A percentile compares a stretch with the other conserved stretches of the same genome.
These are phyloP conservation scores for Mycena indigotica DNA, from an alignment of 768 basidiomycete genomes.

Conservation along the genomic window DNA sequence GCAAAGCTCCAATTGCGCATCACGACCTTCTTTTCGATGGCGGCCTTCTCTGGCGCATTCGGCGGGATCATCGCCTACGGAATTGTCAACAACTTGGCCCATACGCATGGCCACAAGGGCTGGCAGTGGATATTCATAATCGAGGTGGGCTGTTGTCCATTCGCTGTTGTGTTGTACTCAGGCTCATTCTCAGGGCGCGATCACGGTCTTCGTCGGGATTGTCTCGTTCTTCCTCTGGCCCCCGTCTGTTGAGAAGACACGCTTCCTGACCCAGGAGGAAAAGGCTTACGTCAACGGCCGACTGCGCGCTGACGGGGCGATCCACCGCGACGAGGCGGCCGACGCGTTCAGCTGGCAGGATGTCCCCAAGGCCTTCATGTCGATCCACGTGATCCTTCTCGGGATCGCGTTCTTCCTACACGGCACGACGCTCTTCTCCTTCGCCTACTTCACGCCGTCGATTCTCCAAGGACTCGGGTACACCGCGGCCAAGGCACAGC, in stretches of 20 bases:
- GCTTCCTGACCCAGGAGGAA: conserved; percentile 56
- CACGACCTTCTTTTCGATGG: conserved; percentile 51
- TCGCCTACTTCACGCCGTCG: conserved; percentile 61
- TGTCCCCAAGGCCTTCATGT: conserved; percentile 48
- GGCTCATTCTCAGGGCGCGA: conserved; percentile 53
- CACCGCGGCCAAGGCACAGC: conserved; percentile 44
- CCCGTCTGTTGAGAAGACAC: conserved; percentile 41
- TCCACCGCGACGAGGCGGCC: conserved; percentile 30
- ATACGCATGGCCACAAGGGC: conserved; percentile 52
- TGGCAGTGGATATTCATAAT: conserved; percentile 75
- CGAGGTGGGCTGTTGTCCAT: conserved; percentile 26
- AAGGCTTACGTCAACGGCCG: conserved; percentile 47
- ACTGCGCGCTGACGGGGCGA: conserved; percentile 44
- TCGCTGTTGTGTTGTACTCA: not conserved
- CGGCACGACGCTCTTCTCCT: conserved; percentile 49
- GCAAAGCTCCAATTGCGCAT: conserved; percentile 53
- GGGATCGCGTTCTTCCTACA: conserved; percentile 53
- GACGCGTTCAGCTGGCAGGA: conserved; percentile 64
- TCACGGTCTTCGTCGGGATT: conserved; percentile 62
- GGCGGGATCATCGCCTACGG: conserved; percentile 69
- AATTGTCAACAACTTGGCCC: conserved; percentile 61
- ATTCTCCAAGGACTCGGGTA: conserved; percentile 57
- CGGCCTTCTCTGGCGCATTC: conserved; percentile 66
- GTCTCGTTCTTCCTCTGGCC: conserved; percentile 53
- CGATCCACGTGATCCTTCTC: conserved; percentile 59